A percentile compares a stretch with the other conserved stretches of the same genome.
Conservation (phyloP, 305 asterid species). For the Fraxinus sp. region DNA sequence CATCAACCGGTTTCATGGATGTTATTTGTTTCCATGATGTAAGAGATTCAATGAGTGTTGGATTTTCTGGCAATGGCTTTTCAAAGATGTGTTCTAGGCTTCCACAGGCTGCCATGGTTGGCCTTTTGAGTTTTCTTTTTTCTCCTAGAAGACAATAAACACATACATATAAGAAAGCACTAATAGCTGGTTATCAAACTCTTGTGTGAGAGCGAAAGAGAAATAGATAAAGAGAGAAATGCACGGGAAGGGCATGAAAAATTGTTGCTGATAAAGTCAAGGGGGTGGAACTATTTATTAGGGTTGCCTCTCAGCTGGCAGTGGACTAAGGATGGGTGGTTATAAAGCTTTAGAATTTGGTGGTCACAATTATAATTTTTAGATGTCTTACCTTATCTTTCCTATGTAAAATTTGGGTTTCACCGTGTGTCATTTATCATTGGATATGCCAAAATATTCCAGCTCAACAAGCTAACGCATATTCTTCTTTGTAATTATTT, state of each 20-base stretch:
- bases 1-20: constrained; percentile 39
- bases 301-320: constrained; percentile 34
- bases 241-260: constrained; percentile 42
- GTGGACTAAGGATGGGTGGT: constrained; percentile 52
- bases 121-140: background rate
- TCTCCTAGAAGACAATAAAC: constrained; percentile 25
- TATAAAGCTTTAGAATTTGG: constrained; percentile 38
- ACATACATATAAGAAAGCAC: constrained; percentile 15
- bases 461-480: background rate
- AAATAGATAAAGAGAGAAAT: constrained; percentile 24
- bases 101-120: constrained; percentile 63
- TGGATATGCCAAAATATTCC: background rate
- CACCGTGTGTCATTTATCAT: background rate
- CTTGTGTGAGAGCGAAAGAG: background rate
- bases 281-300: constrained; percentile 40
- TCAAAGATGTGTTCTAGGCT: constrained; percentile 59
- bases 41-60: constrained; percentile 58
- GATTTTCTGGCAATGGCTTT: constrained; percentile 52
- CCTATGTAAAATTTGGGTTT: constrained; percentile 7
- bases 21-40: constrained; percentile 68
- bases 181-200: constrained; percentile 13
- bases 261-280: constrained; percentile 52
- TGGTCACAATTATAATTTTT: constrained; percentile 31
- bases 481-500: background rate
- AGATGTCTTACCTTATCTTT: constrained; percentile 29